Evolutionary conservation across 352 stramenopile species (phyloP).

Genomic region (Phytophthora europaea): DNA sequence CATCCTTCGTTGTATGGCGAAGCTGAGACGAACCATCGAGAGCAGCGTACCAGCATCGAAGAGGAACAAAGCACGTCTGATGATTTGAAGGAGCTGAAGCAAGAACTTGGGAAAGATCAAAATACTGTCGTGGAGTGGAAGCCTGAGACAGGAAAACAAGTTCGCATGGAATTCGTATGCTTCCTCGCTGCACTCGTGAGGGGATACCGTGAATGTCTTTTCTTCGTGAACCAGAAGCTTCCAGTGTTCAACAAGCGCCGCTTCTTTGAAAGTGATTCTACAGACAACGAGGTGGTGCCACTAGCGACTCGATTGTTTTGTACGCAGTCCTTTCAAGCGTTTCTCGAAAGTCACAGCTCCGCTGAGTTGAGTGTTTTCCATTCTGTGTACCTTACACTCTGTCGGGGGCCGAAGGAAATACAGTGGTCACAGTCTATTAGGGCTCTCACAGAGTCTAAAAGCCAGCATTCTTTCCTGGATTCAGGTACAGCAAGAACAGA

Average conservation of each 20-base stretch:
- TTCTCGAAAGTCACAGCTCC: conserved; percentile 83
- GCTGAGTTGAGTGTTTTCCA: conserved; percentile 83
- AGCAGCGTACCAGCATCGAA: conserved; percentile 11
- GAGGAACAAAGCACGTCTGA: conserved; percentile 8
- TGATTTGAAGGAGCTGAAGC: conserved; percentile 12
- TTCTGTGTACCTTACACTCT: conserved; percentile 74
- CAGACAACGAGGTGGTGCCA: conserved; percentile 70
- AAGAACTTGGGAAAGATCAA: conserved; percentile 22
- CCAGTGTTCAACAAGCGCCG: conserved; percentile 91
- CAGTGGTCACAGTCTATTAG: conserved; percentile 58
- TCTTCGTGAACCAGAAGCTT: conserved; percentile 89
- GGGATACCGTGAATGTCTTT: conserved; percentile 88
- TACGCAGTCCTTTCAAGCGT: conserved; percentile 84
- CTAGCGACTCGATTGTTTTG: conserved; percentile 77
- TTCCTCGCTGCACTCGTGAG: conserved; percentile 74
- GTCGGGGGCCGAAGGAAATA: conserved; percentile 58
- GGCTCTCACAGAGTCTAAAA: conserved; percentile 35
- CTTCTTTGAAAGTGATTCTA: conserved; percentile 71
- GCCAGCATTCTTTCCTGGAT: conserved; percentile 32
- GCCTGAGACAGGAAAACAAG: conserved; percentile 58
- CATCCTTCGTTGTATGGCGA: conserved; percentile 48
- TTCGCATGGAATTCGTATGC: conserved; percentile 82
- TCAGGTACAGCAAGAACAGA: conserved; percentile 23
- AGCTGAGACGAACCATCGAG: conserved; percentile 7
- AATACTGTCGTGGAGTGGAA: conserved; percentile 31